These are phyloP conservation scores for Cyberlindnera galapagoensis DNA, from an alignment of 805 yeast species.

Conservation along the genomic window DNA sequence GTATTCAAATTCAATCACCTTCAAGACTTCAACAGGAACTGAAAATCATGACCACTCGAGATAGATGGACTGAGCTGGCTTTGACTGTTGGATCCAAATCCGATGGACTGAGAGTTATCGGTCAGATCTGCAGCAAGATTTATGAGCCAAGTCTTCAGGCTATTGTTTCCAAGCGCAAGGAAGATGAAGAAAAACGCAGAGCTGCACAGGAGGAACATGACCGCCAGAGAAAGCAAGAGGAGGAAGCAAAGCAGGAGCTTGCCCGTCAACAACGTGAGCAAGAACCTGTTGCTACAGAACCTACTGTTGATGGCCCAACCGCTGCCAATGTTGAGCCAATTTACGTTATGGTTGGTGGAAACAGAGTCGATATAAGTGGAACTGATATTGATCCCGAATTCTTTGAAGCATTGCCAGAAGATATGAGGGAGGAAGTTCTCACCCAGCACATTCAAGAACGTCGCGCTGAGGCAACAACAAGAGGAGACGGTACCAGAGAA, in stretches of 20 bases:
- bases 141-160: constrained; percentile 42
- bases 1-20: background rate
- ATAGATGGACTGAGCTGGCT: constrained; percentile 62
- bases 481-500: constrained; percentile 47
- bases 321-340: constrained; percentile 41
- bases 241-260: constrained; percentile 22
- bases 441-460: constrained; percentile 78
- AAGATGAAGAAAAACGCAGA: constrained; percentile 8
- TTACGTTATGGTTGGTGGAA: constrained; percentile 66
- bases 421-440: constrained; percentile 87
- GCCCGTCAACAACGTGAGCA: constrained; percentile 22
- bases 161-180: constrained; percentile 18
- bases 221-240: constrained; percentile 22
- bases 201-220: constrained; percentile 22
- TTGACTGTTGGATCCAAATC: constrained; percentile 43
- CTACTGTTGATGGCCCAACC: constrained; percentile 14
- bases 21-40: constrained; percentile 5
- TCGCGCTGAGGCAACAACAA: constrained; percentile 46
- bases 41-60: constrained; percentile 39
- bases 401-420: constrained; percentile 84
- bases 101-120: constrained; percentile 31
- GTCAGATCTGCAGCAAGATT: constrained; percentile 40
- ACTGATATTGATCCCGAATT: constrained; percentile 91
- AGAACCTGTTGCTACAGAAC: constrained; percentile 14
- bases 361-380: constrained; percentile 78